phyloP scores from a whole-genome alignment of 192 early-diverging fungal species.

The Endogone sp. region DNA sequence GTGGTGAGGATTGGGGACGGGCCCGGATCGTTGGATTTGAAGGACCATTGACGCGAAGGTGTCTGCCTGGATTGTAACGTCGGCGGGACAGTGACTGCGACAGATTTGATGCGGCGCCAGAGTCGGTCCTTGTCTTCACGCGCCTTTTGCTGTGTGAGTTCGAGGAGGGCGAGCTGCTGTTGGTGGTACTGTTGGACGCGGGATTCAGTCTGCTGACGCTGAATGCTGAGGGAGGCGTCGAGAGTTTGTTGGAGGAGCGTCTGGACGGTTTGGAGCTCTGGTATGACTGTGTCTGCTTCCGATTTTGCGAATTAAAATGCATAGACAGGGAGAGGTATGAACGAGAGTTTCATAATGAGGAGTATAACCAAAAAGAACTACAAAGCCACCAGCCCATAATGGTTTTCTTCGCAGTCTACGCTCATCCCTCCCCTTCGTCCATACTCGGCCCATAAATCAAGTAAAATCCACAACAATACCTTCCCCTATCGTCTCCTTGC shows the following conservation, averaged over 20 bases:
- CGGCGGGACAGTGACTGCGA: neutral
- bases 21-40: neutral
- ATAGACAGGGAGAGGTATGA: neutral
- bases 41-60: neutral
- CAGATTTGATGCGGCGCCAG: neutral
- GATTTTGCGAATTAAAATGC: neutral
- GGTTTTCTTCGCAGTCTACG: no score
- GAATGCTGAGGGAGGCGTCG: neutral
- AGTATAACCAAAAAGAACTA: no score
- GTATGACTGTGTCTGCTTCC: neutral
- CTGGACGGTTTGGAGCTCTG: neutral
- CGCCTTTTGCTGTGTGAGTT: neutral
- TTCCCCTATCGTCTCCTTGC: no score
- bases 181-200: neutral
- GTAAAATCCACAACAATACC: no score
- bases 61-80: neutral
- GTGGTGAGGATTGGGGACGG: no score
- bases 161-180: neutral
- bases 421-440: no score
- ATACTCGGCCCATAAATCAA: no score
- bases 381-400: no score
- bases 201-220: neutral
- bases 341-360: neutral
- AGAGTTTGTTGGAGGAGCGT: neutral
- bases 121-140: neutral